A percentile compares a stretch with the other conserved stretches of the same genome.
Evolutionary conservation across 2,329 filamentous ascomycete species (phyloP).

Genomic region (Aspergillus piperis): DNA sequence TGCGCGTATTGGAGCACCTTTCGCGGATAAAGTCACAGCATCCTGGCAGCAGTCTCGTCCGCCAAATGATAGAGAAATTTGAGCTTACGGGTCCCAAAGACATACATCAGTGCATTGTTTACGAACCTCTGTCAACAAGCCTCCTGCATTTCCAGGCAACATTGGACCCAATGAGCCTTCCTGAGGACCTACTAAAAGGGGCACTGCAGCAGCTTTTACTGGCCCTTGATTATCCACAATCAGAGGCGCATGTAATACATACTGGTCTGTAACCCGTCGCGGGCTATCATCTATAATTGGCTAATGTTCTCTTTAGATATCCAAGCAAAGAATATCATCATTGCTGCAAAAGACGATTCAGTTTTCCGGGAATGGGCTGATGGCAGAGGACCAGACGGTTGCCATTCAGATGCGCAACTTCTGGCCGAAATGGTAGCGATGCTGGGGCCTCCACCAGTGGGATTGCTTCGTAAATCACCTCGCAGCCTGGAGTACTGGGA

Average conservation of each 20-base stretch:
- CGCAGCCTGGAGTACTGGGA: slow-evolving; percentile 17
- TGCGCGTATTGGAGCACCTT: neutral
- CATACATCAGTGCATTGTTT: slow-evolving; percentile 11
- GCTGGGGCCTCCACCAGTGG: slow-evolving; percentile 16
- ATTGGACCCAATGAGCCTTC: slow-evolving; percentile 5
- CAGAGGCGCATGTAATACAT: slow-evolving; percentile 21
- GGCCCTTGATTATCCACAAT: slow-evolving; percentile 26
- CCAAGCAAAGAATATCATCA: slow-evolving; percentile 30
- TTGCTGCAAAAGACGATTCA: slow-evolving; percentile 24
- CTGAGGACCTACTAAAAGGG: slow-evolving; percentile 11
- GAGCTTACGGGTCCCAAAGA: slow-evolving; percentile 4
- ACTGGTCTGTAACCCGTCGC: slow-evolving; percentile 16
- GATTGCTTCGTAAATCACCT: slow-evolving; percentile 3
- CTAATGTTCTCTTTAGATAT: slow-evolving; percentile 24
- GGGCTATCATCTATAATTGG: neutral
- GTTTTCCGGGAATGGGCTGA: slow-evolving; percentile 27
- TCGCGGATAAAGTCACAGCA: neutral
- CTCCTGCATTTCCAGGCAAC: slow-evolving; percentile 16
- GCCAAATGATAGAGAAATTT: slow-evolving; percentile 4
- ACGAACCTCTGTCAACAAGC: slow-evolving; percentile 9
- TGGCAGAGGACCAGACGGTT: slow-evolving; percentile 10
- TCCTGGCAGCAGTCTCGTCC: neutral
- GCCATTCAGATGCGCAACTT: slow-evolving; percentile 16
- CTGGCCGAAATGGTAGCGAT: slow-evolving; percentile 22
- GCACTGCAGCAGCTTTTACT: slow-evolving; percentile 15